Evolutionary conservation across 495 filamentous ascomycete species (phyloP).

Genomic region (Friedmanniomyces simplex): DNA sequence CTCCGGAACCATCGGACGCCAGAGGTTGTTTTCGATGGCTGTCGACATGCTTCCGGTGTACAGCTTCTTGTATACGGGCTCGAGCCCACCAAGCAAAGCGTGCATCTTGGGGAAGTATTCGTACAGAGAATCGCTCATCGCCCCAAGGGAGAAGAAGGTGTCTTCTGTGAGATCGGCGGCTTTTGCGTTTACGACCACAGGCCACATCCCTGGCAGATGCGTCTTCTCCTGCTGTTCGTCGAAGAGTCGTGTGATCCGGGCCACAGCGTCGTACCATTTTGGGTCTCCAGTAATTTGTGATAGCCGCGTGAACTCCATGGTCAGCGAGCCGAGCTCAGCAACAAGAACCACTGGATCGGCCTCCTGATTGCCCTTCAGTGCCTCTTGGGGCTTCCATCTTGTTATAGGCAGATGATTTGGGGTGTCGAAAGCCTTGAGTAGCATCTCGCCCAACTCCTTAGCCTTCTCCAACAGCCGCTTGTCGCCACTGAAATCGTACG

Average conservation of each 20-base stretch:
- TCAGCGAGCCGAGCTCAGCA: slow-evolving; percentile 30
- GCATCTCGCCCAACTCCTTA: slow-evolving; percentile 31
- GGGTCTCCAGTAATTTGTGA: slow-evolving; percentile 30
- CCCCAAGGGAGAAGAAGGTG: slow-evolving; percentile 28
- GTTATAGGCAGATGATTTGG: slow-evolving; percentile 36
- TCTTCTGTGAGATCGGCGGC: slow-evolving; percentile 35
- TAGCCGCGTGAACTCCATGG: slow-evolving; percentile 31
- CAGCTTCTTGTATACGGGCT: slow-evolving; percentile 26
- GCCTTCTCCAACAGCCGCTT: slow-evolving; percentile 26
- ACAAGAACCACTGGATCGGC: slow-evolving; percentile 35
- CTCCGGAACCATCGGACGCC: slow-evolving; percentile 29
- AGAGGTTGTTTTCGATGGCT: slow-evolving; percentile 28
- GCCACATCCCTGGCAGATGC: slow-evolving; percentile 33
- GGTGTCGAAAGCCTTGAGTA: slow-evolving; percentile 33
- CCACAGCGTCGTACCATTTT: slow-evolving; percentile 31
- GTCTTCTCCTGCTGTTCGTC: slow-evolving; percentile 29
- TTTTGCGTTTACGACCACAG: slow-evolving; percentile 31
- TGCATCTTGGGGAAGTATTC: slow-evolving; percentile 40
- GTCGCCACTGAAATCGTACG: slow-evolving; percentile 32
- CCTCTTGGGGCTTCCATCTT: slow-evolving; percentile 41
- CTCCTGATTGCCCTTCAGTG: slow-evolving; percentile 30
- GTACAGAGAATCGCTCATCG: slow-evolving; percentile 32
- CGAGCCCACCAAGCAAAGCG: slow-evolving; percentile 33
- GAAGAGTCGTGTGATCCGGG: slow-evolving; percentile 26
- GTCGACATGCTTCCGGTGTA: slow-evolving; percentile 28